Evolutionary conservation across 345 rosid genomes (phyloP), one percentile per base, ranked within the genome.

Genomic region (Salix koriyanagi): DNA sequence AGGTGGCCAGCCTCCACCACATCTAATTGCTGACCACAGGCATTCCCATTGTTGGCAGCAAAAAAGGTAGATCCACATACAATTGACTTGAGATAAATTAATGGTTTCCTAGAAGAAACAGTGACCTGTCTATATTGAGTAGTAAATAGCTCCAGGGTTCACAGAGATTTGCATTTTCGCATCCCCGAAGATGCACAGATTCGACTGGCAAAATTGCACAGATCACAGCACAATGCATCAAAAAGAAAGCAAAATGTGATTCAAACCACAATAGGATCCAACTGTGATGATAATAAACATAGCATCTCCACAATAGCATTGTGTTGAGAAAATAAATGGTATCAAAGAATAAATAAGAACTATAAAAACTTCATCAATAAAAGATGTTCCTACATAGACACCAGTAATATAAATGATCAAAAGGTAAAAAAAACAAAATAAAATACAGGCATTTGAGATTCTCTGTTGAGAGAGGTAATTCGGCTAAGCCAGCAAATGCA

Each of bases 351-450:
- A 52, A 52, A 52, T 19, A 52, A 7, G 60, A 21, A 18, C 23
- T 52, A 19, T 6, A 68, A 26, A 0, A 46, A 21, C 44, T 44
- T 68, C 44, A 60, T 28, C 8, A 56, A 67, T 60, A 67, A 8
- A 58, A 74, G 32, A 58, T 62, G 64, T 79, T 48, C 81, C 77
- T 74, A 61, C 74, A 79, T 46, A 26, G 28, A 48, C 64, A 68
- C 19, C 70, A 25, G 65, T 11, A 62, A 68, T n/a, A 66, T 72
- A 67, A 74, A 69, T 50, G 41, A 74, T 16, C 34, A 60, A 42
- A 52, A 50, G 16, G 32, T 26, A 8, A 52, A 2, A 23, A 6
- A 12, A 37, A 79, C 73, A 60, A 28, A 5, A 23, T 30, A 71
- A 50, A 68, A 74, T 67, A 67, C 36, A 73, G 58, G 64, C 26